phyloP scores from a whole-genome alignment of 257 asterid genomes.

The Vinca minor region DNA sequence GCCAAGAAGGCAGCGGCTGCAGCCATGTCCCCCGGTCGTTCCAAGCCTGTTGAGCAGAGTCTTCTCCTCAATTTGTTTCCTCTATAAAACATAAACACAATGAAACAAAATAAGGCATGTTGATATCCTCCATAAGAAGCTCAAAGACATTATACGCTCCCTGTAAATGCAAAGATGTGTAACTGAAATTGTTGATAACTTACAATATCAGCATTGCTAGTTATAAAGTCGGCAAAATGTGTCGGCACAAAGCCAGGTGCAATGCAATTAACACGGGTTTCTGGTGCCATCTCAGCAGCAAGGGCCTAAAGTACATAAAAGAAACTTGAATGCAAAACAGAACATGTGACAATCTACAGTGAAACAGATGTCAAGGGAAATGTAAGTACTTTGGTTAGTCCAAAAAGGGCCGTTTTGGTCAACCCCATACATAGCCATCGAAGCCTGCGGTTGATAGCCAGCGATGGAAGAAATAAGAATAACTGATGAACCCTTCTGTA shows the following conservation, averaged over 20 bases:
- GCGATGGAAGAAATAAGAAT: constrained; percentile 58
- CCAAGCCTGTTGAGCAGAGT: constrained; percentile 70
- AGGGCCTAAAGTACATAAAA: constrained; percentile 46
- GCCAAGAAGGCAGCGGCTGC: constrained; percentile 84
- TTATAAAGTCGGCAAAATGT: constrained; percentile 53
- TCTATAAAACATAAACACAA: constrained; percentile 42
- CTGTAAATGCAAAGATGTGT: no score
- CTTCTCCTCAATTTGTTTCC: constrained; percentile 47
- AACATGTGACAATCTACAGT: neutral
- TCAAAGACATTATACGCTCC: neutral
- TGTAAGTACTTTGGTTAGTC: constrained; percentile 71
- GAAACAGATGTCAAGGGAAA: neutral
- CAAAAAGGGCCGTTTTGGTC: constrained; percentile 90
- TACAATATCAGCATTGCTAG: constrained; percentile 40
- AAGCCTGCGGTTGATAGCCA: constrained; percentile 46
- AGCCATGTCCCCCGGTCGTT: constrained; percentile 73
- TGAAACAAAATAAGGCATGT: neutral
- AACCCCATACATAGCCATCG: constrained; percentile 81
- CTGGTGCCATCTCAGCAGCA: constrained; percentile 85
- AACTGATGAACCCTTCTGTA: constrained; percentile 66
- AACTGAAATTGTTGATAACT: constrained; percentile 9
- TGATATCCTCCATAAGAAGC: neutral
- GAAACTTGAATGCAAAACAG: neutral
- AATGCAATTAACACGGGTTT: constrained; percentile 82
- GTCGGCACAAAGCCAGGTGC: constrained; percentile 98